These are phyloP conservation scores for Aureobasidium mangrovei DNA, from an alignment of 2,329 filamentous ascomycete species.

Conservation along the genomic window DNA sequence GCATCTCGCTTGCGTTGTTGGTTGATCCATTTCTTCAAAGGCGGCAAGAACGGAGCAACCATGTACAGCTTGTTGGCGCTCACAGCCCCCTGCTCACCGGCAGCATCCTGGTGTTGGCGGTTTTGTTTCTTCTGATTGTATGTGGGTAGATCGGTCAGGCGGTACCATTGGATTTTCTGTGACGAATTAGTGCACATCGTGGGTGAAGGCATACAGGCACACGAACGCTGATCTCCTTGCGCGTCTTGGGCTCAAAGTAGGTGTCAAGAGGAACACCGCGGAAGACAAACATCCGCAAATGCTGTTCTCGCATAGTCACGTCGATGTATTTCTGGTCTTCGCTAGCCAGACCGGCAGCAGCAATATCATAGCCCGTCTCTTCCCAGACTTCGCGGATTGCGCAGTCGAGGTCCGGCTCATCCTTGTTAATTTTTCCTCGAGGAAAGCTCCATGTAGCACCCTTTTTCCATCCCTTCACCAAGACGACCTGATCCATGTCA, in stretches of 20 bases:
- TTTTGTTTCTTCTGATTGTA: slow-evolving; percentile 62
- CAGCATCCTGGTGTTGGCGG: slow-evolving; percentile 43
- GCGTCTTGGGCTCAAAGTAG: slow-evolving; percentile 76
- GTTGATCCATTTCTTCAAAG: slow-evolving; percentile 83
- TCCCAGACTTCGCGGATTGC: slow-evolving; percentile 92
- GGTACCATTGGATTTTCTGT: slow-evolving; percentile 84
- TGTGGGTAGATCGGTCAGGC: slow-evolving; percentile 75
- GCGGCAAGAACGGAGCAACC: slow-evolving; percentile 85
- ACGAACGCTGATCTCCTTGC: slow-evolving; percentile 79
- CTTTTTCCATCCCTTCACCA: slow-evolving; percentile 98
- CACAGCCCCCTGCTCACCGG: slow-evolving; percentile 38
- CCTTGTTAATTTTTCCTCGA: slow-evolving; percentile 94
- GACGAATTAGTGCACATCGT: slow-evolving; percentile 11
- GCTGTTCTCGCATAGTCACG: slow-evolving; percentile 83
- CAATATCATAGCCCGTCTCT: slow-evolving; percentile 85
- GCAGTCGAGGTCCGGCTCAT: slow-evolving; percentile 88
- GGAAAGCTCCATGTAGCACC: slow-evolving; percentile 94
- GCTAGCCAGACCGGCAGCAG: slow-evolving; percentile 64
- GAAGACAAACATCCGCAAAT: slow-evolving; percentile 88
- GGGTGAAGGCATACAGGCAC: not conserved
- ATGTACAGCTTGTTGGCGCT: slow-evolving; percentile 92
- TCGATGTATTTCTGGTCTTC: slow-evolving; percentile 65
- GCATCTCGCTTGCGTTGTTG: slow-evolving; percentile 66
- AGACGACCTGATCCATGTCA: slow-evolving; percentile 84
- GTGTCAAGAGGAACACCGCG: slow-evolving; percentile 80